phyloP scores from a whole-genome alignment of 2,329 filamentous ascomycete genomes.

The Fusarium lyarnte region DNA sequence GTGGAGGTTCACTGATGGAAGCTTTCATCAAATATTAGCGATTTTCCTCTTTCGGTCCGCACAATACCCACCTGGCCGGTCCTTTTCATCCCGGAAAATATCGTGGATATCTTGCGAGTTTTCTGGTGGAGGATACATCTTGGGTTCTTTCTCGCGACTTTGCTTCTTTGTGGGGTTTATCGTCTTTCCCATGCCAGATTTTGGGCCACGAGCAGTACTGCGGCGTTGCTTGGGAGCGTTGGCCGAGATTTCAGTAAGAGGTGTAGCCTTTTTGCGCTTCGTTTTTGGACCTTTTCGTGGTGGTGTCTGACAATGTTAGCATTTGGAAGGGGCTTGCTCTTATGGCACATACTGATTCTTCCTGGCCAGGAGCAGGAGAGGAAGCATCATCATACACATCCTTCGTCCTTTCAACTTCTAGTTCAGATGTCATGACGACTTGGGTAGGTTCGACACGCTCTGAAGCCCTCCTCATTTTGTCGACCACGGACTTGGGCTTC shows the following conservation, averaged over 20 bases:
- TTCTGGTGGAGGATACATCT: constrained; percentile 18
- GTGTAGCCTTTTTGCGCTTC: constrained; percentile 46
- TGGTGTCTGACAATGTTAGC: constrained; percentile 38
- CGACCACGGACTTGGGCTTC: constrained; percentile 77
- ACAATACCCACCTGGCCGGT: constrained; percentile 37
- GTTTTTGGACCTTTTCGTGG: constrained; percentile 45
- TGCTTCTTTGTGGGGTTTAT: constrained; percentile 26
- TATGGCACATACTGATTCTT: constrained; percentile 54
- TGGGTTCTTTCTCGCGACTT: constrained; percentile 19
- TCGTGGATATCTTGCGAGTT: constrained; percentile 42
- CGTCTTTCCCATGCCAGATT: constrained; percentile 29
- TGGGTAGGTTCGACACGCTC: constrained; percentile 71
- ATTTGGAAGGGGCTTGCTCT: neutral
- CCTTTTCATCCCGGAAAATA: constrained; percentile 46
- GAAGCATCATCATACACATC: constrained; percentile 70
- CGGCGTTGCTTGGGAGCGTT: constrained; percentile 48
- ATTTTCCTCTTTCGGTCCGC: neutral
- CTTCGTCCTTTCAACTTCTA: constrained; percentile 61
- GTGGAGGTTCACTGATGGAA: constrained; percentile 37
- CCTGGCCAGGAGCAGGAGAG: constrained; percentile 55
- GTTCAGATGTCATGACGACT: constrained; percentile 66
- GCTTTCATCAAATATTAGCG: constrained; percentile 37
- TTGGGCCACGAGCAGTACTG: constrained; percentile 28
- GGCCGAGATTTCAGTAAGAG: constrained; percentile 48
- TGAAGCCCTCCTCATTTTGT: constrained; percentile 72